A percentile compares a stretch with the other conserved stretches of the same genome.
phyloP scores from a whole-genome alignment of 2,329 filamentous ascomycete species.

The Bertia moriformis region DNA sequence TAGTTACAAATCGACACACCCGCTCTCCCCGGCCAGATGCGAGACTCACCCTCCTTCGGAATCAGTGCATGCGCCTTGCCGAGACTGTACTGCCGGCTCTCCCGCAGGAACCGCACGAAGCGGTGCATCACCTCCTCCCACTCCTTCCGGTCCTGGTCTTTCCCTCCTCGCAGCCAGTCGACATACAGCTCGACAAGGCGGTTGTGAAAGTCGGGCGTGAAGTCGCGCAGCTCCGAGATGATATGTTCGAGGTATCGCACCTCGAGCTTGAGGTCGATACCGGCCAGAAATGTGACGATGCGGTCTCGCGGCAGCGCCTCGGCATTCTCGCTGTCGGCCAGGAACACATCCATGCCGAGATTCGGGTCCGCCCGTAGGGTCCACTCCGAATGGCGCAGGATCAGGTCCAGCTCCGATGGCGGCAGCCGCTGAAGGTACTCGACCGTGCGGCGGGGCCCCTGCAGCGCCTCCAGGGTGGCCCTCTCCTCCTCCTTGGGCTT shows the following conservation, averaged over 20 bases:
- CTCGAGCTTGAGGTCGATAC: constrained; percentile 57
- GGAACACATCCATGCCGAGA: constrained; percentile 80
- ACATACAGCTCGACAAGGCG: constrained; percentile 57
- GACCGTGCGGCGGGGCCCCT: constrained; percentile 72
- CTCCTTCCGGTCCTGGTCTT: constrained; percentile 30
- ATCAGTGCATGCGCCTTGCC: constrained; percentile 64
- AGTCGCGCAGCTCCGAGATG: constrained; percentile 72
- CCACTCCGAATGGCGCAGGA: constrained; percentile 86
- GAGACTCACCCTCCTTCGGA: constrained; percentile 56
- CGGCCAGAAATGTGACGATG: constrained; percentile 61
- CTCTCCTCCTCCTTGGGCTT: constrained; percentile 12
- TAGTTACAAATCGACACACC: constrained; percentile 4
- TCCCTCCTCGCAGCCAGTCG: constrained; percentile 33
- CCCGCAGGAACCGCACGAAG: constrained; percentile 61
- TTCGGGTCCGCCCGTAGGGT: constrained; percentile 58
- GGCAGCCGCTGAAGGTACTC: constrained; percentile 81
- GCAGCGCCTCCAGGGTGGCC: constrained; percentile 30
- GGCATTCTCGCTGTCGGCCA: constrained; percentile 86
- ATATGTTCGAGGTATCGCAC: constrained; percentile 80
- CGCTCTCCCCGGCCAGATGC: constrained; percentile 2
- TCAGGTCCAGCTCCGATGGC: constrained; percentile 75
- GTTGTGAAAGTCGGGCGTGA: constrained; percentile 77
- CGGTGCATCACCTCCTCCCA: constrained; percentile 47
- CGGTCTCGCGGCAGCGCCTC: constrained; percentile 69
- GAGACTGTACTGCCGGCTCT: constrained; percentile 68